Evolutionary conservation across 2,329 filamentous ascomycete genomes (phyloP), one percentile per base, ranked within the genome.

Genomic region (Pyrenochaeta sp.): DNA sequence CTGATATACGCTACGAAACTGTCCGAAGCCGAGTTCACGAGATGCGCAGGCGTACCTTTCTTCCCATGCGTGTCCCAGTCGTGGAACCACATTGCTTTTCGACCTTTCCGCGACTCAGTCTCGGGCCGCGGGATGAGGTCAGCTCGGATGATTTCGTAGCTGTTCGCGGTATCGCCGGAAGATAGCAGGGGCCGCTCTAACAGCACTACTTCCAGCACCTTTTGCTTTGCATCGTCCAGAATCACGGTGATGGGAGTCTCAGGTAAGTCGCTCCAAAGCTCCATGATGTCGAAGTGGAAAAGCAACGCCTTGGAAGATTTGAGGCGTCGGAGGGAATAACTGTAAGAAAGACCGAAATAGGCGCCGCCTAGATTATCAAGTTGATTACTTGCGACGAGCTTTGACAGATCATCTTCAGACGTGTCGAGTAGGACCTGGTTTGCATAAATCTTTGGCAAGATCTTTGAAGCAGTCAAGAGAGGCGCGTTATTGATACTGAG

Each of bases 281-380:
- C 61, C 23, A 70, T 51, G 50, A 74, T 32, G 52, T 73, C 67
- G 55, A 75, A 68, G 7, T 66, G 64, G 54, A 73, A 66, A 1
- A 74, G 18, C 0, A 69, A 43, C 2, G 68, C 67, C 29, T 53
- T 37, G 2, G 58, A 56, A 14, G 56, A 44, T 14, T 55, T 47
- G 31, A 72, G 20, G 14, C 31, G 53, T 31, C 57, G 66, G 1
- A 72, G 39, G 0, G 70, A 68, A 39, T 65, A 64, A 14, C 57
- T 53, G 45, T 75, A 75, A 0, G 68, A 72, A 9, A 72, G 58
- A 27, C 68, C 71, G 20, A 74, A 67, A 42, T 53, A 60, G 14
- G 54, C 64, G 40, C 61, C 62, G 7, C 65, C 65, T 9, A 60
- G 41, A 11, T 43, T 55, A 53, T 71, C 65, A 21, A 72, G 64